These are phyloP conservation scores for Aspergillus costaricaensis DNA, from an alignment of 2,329 filamentous ascomycete species.

Conservation along the genomic window DNA sequence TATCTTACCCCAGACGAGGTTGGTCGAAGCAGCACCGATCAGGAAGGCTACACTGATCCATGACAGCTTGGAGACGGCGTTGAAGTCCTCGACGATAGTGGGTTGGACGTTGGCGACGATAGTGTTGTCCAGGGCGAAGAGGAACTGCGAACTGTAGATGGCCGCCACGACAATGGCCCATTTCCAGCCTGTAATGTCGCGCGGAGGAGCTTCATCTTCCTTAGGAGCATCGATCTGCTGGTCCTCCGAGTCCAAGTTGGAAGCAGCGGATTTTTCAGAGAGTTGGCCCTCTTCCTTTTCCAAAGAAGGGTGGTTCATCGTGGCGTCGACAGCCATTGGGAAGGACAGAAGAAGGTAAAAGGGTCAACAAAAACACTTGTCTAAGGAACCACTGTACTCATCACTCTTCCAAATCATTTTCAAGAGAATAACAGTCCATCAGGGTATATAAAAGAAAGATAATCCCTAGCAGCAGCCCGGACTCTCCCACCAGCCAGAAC, in stretches of 20 bases:
- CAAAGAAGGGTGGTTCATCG: not conserved
- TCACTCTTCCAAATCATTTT: too few relatives aligned
- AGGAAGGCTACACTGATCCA: slow-evolving; percentile 30
- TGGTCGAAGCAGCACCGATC: slow-evolving; percentile 3
- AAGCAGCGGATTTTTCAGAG: not conserved
- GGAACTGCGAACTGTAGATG: slow-evolving; percentile 4
- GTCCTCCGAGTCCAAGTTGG: not conserved
- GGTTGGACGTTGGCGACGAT: slow-evolving; percentile 12
- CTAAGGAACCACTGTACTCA: too few relatives aligned
- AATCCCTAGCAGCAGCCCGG: not conserved
- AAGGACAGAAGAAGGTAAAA: too few relatives aligned
- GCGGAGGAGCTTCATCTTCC: not conserved
- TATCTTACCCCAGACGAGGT: slow-evolving; percentile 10
- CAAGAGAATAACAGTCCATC: too few relatives aligned
- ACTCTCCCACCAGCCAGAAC: not conserved
- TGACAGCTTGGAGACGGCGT: slow-evolving; percentile 11
- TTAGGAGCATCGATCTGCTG: not conserved
- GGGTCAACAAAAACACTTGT: too few relatives aligned
- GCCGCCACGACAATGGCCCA: slow-evolving; percentile 12
- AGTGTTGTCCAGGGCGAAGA: not conserved
- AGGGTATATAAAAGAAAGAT: too few relatives aligned
- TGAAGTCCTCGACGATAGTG: slow-evolving; percentile 6
- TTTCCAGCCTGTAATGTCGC: not conserved
- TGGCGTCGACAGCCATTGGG: not conserved
- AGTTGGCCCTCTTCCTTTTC: not conserved